phyloP scores from a whole-genome alignment of 2,329 filamentous ascomycete genomes.

The Colletotrichum sp. region DNA sequence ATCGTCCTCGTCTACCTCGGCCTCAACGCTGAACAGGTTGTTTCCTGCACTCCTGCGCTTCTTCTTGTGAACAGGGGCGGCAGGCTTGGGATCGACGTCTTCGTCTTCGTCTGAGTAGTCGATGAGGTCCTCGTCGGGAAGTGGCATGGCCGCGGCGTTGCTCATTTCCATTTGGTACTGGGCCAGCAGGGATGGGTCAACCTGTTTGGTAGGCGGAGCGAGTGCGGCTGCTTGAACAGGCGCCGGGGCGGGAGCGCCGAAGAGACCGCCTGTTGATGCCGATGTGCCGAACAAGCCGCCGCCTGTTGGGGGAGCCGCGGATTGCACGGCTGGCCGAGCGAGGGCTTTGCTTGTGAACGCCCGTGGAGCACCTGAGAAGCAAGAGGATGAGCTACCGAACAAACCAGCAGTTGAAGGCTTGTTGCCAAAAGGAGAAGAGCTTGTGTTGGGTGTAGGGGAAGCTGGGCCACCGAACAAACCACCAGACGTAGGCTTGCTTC shows the following conservation, averaged over 20 bases:
- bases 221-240: neutral
- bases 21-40: neutral
- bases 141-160: neutral
- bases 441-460: neutral
- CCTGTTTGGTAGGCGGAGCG: neutral
- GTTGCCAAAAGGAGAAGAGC: neutral
- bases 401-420: neutral
- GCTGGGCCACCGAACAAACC: neutral
- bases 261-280: neutral
- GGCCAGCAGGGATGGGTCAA: neutral
- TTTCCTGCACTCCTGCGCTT: neutral
- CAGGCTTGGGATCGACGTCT: neutral
- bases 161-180: neutral
- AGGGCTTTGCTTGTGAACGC: neutral
- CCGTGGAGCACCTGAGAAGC: neutral
- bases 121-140: neutral
- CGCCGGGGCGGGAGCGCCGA: neutral
- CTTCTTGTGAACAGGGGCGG: neutral
- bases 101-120: neutral
- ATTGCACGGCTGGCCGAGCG: neutral
- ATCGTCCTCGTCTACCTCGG: neutral
- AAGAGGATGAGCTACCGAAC: neutral
- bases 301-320: fast-evolving
- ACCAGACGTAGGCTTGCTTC: neutral
- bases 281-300: neutral